Conservation (phyloP, 805 yeast genomes). For the Cyberlindnera bimundalis region DNA sequence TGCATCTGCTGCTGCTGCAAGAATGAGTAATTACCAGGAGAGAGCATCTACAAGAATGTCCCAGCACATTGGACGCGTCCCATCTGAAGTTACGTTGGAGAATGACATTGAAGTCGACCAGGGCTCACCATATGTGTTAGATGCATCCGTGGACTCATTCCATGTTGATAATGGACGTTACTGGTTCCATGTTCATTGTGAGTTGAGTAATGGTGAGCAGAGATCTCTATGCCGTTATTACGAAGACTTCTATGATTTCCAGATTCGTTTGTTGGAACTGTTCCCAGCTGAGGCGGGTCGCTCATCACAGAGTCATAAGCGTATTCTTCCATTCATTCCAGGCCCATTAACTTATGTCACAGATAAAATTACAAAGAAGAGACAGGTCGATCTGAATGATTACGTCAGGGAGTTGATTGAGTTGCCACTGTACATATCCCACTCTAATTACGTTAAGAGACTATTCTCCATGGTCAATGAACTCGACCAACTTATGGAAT, state of each 20-base stretch:
- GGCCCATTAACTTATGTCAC: slow-evolving; percentile 93
- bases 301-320: slow-evolving; percentile 59
- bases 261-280: slow-evolving; percentile 72
- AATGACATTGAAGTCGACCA: slow-evolving; percentile 16
- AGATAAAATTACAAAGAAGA: slow-evolving; percentile 59
- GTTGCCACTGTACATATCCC: slow-evolving; percentile 74
- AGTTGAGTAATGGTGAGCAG: slow-evolving; percentile 60
- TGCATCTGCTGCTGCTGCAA: slow-evolving; percentile 5
- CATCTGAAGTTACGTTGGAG: slow-evolving; percentile 7
- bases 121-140: slow-evolving; percentile 24
- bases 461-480: slow-evolving; percentile 56
- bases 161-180: slow-evolving; percentile 81
- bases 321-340: slow-evolving; percentile 90
- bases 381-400: slow-evolving; percentile 52
- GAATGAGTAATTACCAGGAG: slow-evolving; percentile 7
- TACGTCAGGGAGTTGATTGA: slow-evolving; percentile 58
- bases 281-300: slow-evolving; percentile 94
- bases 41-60: slow-evolving; percentile 5
- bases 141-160: slow-evolving; percentile 75
- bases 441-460: slow-evolving; percentile 60
- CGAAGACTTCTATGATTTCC: slow-evolving; percentile 95
- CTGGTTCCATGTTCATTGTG: slow-evolving; percentile 76
- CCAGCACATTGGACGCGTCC: slow-evolving; percentile 9
- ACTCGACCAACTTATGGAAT: slow-evolving; percentile 29
- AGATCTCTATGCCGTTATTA: slow-evolving; percentile 83